Evolutionary conservation across 106 monocot species (phyloP).

Genomic region (Dendrobium chrysotoxum): DNA sequence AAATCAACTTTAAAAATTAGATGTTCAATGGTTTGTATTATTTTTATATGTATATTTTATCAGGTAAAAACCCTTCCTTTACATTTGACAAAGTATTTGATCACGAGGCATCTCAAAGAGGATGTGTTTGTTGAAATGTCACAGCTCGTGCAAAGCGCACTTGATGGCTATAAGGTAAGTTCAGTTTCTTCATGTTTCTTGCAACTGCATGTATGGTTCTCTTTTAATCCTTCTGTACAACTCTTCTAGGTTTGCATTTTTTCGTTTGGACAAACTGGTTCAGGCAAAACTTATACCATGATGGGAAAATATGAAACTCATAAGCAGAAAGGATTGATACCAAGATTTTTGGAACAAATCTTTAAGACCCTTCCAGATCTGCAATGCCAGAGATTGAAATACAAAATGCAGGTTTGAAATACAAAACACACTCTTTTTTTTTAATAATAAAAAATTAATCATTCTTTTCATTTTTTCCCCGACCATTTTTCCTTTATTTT

Average conservation of each 20-base stretch:
- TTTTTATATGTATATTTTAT: too few relatives aligned
- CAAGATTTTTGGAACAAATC: slow-evolving; percentile 82
- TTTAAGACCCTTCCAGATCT: slow-evolving; percentile 60
- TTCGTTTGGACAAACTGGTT: slow-evolving; percentile 97
- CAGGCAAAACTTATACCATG: slow-evolving; percentile 98
- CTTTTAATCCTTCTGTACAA: too few relatives aligned
- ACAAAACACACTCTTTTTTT: neutral
- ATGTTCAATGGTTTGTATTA: too few relatives aligned
- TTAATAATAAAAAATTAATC: neutral
- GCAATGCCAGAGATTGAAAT: slow-evolving; percentile 74
- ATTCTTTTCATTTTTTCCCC: neutral
- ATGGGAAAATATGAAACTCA: slow-evolving; percentile 60
- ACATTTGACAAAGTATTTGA: too few relatives aligned
- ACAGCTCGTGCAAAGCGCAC: too few relatives aligned
- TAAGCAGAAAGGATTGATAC: slow-evolving; percentile 73
- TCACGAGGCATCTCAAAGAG: too few relatives aligned
- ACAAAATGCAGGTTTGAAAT: slow-evolving; percentile 70
- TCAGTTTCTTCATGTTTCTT: too few relatives aligned
- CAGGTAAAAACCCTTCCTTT: too few relatives aligned
- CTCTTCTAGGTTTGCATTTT: slow-evolving; percentile 81
- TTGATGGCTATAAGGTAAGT: too few relatives aligned
- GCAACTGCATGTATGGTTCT: too few relatives aligned
- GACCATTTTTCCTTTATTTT: neutral
- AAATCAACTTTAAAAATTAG: too few relatives aligned
- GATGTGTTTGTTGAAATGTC: too few relatives aligned